Base-by-base conservation (phyloP, 2,329 filamentous ascomycete genomes). In the Dothiorella sarmentorum region DNA sequence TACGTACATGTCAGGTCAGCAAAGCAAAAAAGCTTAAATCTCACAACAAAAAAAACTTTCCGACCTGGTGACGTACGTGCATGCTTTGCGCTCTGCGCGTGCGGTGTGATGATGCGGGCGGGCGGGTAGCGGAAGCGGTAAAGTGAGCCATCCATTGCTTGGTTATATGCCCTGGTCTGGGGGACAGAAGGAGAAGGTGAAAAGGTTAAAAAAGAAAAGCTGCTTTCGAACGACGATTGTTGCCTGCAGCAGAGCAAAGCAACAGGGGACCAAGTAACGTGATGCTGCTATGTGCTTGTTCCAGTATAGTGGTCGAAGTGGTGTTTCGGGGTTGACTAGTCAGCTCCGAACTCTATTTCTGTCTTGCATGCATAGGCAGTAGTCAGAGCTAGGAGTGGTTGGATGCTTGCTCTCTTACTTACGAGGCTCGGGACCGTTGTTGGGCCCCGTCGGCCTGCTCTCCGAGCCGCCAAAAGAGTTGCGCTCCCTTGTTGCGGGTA, bases 361-460 rank as follows among this genome's bases (percentile, higher is more conserved):
- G 49, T n/a, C 49, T 40, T 53, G 49, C 49, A 53, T 53, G 49
- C 49, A 53, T 27, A n/a, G n/a, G n/a, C n/a, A n/a, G 33, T 20
- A 26, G n/a, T 24, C 29, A n/a, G 18, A 40, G 33, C 35, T 29
- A 35, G 33, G 27, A 35, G 38, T 35, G 47, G 47, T 20, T 38
- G 33, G 47, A 20, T 52, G 26, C 47, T 53, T 53, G 22, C 24
- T 53, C 49, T 53, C 29, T 11, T 42, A 29, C 35, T 42, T 35
- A 18, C 17, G 35, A 20, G 18, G n/a, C 27, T 27, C 49, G 35
- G 49, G 49, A 40, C 49, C 35, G 24, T 53, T 40, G 49, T 20
- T n/a, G 20, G 11, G 15, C 10, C 35, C 49, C 18, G 27, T 53
- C 49, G 49, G 49, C 33, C n/a, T 40, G 24, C 35, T 40, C n/a